Conservation (phyloP, 2,329 filamentous ascomycete genomes). For the Plenodomus lindquistii region DNA sequence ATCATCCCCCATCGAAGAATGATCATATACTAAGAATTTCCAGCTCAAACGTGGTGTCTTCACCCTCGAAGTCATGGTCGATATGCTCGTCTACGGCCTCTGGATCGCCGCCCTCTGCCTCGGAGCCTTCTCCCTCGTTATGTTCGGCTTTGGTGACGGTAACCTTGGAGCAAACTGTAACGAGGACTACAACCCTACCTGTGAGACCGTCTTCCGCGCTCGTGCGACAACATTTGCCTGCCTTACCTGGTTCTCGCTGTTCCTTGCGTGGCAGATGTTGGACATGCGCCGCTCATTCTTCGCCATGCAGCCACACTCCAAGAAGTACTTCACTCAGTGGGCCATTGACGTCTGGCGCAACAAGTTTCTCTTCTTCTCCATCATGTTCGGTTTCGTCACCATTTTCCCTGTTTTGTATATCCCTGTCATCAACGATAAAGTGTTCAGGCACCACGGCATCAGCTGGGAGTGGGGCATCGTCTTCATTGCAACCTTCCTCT, state of each 20-base stretch:
- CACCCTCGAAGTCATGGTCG: conserved; percentile 38
- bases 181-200: conserved; percentile 28
- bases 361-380: conserved; percentile 61
- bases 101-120: conserved; percentile 41
- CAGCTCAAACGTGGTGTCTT: conserved; percentile 43
- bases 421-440: conserved; percentile 65
- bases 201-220: conserved; percentile 51
- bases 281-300: conserved; percentile 74
- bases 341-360: conserved; percentile 70
- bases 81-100: conserved; percentile 43
- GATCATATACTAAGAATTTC: conserved; percentile 13
- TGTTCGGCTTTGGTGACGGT: conserved; percentile 40
- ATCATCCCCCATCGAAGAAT: background rate
- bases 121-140: conserved; percentile 38
- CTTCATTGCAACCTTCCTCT: conserved; percentile 64
- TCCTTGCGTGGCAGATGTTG: conserved; percentile 75
- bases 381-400: conserved; percentile 40
- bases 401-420: conserved; percentile 59
- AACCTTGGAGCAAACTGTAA: conserved; percentile 40
- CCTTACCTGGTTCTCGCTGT: conserved; percentile 75
- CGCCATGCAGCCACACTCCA: conserved; percentile 67
- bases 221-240: conserved; percentile 74
- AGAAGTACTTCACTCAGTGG: conserved; percentile 63
- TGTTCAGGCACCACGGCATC: conserved; percentile 69
- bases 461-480: conserved; percentile 72